Conservation (phyloP, 305 asterid genomes). For the Ruellia speciosa region DNA sequence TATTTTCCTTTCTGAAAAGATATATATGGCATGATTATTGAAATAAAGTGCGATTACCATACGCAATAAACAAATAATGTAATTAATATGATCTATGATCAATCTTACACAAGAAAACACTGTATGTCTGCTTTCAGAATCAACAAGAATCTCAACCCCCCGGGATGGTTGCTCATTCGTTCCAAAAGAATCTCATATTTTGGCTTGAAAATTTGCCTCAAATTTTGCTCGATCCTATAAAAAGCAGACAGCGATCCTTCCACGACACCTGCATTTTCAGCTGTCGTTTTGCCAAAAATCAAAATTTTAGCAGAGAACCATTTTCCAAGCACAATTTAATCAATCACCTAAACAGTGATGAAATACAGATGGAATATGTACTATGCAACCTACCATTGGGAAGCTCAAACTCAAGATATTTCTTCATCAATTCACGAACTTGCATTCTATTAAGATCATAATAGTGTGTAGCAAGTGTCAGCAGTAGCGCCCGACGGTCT, state of each 20-base stretch:
- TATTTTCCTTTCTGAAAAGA: conserved; percentile 53
- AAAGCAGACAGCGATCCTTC: conserved; percentile 69
- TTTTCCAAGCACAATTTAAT: conserved; percentile 4
- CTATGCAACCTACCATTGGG: conserved; percentile 49
- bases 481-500: conserved; percentile 44
- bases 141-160: conserved; percentile 46
- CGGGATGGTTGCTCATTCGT: conserved; percentile 17
- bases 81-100: neutral
- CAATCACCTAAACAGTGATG: conserved; percentile 2
- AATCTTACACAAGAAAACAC: neutral
- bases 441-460: conserved; percentile 64
- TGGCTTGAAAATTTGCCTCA: conserved; percentile 84
- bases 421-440: conserved; percentile 76
- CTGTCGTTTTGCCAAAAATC: conserved; percentile 40
- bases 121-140: conserved; percentile 31
- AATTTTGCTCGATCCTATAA: conserved; percentile 67
- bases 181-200: conserved; percentile 80
- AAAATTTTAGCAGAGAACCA: conserved; percentile 13
- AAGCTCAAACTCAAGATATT: conserved; percentile 74
- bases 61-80: too few species aligned
- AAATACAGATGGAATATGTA: conserved; percentile 13
- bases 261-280: conserved; percentile 43
- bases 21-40: too few species aligned
- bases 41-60: too few species aligned
- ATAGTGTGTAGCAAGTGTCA: conserved; percentile 54